These are phyloP conservation scores for Vicia villosa DNA, from an alignment of 306 rosid genomes.

Conservation along the genomic window DNA sequence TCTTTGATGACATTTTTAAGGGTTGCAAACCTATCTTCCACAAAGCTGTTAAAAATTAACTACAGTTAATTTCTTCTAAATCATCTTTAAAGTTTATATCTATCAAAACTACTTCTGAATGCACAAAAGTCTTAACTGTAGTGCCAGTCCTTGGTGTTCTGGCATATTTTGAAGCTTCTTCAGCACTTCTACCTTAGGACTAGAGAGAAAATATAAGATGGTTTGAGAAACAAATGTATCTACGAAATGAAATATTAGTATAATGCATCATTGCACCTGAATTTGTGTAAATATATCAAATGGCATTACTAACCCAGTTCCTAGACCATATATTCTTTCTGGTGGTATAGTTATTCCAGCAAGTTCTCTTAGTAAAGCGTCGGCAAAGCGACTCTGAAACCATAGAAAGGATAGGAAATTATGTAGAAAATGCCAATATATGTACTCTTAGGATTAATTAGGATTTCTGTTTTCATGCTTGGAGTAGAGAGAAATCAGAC, in stretches of 20 bases:
- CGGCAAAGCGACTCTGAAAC: conserved; percentile 77
- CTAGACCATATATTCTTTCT: conserved; percentile 81
- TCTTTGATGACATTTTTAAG: conserved; percentile 85
- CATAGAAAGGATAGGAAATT: neutral
- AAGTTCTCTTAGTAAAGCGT: conserved; percentile 78
- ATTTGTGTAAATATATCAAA: neutral
- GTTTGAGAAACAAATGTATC: conserved; percentile 10
- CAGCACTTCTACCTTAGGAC: conserved; percentile 86
- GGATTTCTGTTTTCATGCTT: conserved; percentile 14
- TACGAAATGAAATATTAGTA: conserved; percentile 8
- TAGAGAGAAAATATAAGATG: conserved; percentile 30
- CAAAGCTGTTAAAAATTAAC: conserved; percentile 61
- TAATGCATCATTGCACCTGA: conserved; percentile 1
- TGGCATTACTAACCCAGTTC: conserved; percentile 72
- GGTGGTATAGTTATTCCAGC: conserved; percentile 79
- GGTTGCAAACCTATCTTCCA: conserved; percentile 84
- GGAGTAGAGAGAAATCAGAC: conserved; percentile 36
- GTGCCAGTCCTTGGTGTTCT: conserved; percentile 71
- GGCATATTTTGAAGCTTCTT: conserved; percentile 82
- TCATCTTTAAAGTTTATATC: conserved; percentile 14
- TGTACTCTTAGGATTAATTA: conserved; percentile 15
- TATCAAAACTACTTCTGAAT: conserved; percentile 5
- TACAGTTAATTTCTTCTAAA: conserved; percentile 24
- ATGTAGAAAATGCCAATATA: conserved; percentile 10
- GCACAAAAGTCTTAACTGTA: conserved; percentile 66